Evolutionary conservation across 2,329 filamentous ascomycete genomes (phyloP).

Genomic region (Verticillium albo-atrum): DNA sequence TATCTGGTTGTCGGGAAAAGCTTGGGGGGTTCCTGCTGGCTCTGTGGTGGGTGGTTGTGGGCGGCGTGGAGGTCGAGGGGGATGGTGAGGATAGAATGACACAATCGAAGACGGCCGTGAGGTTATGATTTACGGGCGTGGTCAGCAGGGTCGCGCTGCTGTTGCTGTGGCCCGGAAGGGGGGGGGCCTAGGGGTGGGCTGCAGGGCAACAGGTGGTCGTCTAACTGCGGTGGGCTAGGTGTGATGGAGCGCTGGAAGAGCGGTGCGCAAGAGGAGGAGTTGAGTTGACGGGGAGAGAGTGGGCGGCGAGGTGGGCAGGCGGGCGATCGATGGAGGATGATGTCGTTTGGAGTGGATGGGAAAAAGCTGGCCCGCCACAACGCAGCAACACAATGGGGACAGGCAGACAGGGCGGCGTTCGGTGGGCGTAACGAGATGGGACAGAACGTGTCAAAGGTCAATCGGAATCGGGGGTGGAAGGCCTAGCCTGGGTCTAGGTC

Average conservation of each 20-base stretch:
- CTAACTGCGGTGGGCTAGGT: neutral
- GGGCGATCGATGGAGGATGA: slow-evolving; percentile 1
- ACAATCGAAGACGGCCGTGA: neutral
- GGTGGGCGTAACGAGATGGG: neutral
- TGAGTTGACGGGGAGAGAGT: neutral
- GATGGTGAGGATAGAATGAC: neutral
- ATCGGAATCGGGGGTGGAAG: neutral
- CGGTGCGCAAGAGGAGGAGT: neutral
- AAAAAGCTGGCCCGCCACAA: slow-evolving; percentile 1
- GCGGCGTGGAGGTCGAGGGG: neutral
- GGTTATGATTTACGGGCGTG: neutral
- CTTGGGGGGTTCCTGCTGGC: neutral
- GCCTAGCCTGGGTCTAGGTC: neutral
- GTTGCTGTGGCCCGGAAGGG: neutral
- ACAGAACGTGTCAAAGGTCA: neutral
- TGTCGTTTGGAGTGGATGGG: neutral
- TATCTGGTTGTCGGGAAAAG: neutral
- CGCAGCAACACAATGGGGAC: neutral
- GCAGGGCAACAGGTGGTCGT: neutral
- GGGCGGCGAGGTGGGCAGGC: neutral
- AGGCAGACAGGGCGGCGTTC: neutral
- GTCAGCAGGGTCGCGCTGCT: neutral
- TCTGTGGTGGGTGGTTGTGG: neutral
- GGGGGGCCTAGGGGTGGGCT: neutral
- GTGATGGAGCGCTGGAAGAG: neutral